Percentiles rank a stretch among this genome's conserved stretches.
Evolutionary conservation across 106 monocot species (phyloP).

Genomic region (Acorus calamus): DNA sequence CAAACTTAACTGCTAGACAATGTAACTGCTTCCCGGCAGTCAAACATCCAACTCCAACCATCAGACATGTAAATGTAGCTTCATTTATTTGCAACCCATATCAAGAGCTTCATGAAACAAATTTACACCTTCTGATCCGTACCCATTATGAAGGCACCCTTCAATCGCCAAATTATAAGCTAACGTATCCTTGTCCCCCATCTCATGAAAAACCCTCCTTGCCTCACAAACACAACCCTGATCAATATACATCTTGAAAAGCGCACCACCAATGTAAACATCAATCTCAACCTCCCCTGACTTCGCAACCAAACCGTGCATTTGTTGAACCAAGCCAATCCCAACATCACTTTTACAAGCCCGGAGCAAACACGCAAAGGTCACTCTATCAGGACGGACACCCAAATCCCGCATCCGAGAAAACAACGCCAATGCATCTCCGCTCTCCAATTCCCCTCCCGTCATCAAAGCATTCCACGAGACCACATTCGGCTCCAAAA

Average conservation of each 20-base stretch:
- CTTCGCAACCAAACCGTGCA: slow-evolving; percentile 41
- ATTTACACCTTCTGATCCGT: slow-evolving; percentile 22
- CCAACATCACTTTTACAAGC: slow-evolving; percentile 17
- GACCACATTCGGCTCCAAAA: slow-evolving; percentile 25
- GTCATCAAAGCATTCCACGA: slow-evolving; percentile 51
- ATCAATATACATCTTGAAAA: slow-evolving; percentile 38
- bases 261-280: slow-evolving; percentile 28
- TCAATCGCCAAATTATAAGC: slow-evolving; percentile 39
- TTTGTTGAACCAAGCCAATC: slow-evolving; percentile 9
- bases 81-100: slow-evolving; percentile 16
- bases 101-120: slow-evolving; percentile 25
- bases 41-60: slow-evolving; percentile 13
- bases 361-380: slow-evolving; percentile 39
- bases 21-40: slow-evolving; percentile 37
- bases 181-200: slow-evolving; percentile 38
- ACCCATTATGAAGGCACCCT: slow-evolving; percentile 27
- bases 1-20: slow-evolving; percentile 23
- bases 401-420: slow-evolving; percentile 22
- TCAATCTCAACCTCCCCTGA: slow-evolving; percentile 17
- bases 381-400: slow-evolving; percentile 26
- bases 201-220: slow-evolving; percentile 22
- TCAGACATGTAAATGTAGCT: slow-evolving; percentile 17
- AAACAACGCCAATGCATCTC: slow-evolving; percentile 24
- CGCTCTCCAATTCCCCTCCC: slow-evolving; percentile 14
- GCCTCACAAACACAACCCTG: slow-evolving; percentile 30